Conservation (phyloP, 176 grass and related monocot species). For the Canna indica region DNA sequence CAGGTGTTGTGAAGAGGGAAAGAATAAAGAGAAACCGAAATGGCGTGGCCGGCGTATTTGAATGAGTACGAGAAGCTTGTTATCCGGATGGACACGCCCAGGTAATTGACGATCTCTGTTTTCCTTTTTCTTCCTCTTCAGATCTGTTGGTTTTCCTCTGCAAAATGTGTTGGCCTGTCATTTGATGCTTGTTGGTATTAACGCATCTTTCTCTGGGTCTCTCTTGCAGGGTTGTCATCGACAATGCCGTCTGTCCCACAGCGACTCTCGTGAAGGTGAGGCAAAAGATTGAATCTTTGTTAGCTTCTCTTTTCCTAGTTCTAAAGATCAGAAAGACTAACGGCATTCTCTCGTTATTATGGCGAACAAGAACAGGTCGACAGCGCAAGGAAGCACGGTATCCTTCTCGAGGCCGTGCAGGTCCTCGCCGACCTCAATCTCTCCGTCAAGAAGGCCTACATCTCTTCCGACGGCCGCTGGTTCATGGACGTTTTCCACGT, state of each 20-base stretch:
- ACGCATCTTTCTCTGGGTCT: neutral
- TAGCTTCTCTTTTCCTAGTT: neutral
- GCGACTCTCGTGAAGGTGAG: constrained; percentile 65
- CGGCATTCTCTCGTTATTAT: neutral
- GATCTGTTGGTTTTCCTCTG: neutral
- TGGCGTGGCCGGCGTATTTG: constrained; percentile 9
- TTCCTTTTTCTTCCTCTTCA: neutral
- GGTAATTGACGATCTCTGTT: neutral
- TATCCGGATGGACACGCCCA: constrained; percentile 18
- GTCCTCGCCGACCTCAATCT: constrained; percentile 78
- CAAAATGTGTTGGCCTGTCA: neutral
- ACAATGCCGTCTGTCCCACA: constrained; percentile 57
- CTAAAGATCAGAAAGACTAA: neutral
- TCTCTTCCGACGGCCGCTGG: constrained; percentile 89
- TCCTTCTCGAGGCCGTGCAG: constrained; percentile 47
- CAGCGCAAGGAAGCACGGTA: constrained; percentile 20
- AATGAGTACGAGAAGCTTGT: constrained; percentile 23
- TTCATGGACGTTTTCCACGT: constrained; percentile 99
- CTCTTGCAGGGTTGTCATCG: constrained; percentile 59
- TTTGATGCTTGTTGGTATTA: too few relatives aligned
- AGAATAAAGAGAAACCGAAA: neutral
- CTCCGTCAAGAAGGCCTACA: constrained; percentile 83
- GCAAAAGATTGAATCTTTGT: neutral
- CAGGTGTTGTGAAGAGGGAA: neutral
- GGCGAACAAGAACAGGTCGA: constrained; percentile 3